phyloP scores from a whole-genome alignment of 1,284 basidiomycete genomes.

The Cutaneotrichosporon dermatis region DNA sequence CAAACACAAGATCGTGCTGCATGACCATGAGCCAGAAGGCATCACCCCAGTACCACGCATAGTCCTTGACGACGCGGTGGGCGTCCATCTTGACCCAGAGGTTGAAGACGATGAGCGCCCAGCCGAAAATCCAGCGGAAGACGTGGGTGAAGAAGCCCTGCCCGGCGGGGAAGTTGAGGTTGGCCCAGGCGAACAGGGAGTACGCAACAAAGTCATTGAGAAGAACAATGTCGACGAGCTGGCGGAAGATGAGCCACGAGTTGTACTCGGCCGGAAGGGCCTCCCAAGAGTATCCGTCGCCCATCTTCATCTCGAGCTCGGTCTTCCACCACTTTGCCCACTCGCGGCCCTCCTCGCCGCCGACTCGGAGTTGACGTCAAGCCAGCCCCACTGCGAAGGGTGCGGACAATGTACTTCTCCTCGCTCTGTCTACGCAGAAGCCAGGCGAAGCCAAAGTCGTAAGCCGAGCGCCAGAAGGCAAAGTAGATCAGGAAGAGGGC shows the following conservation, averaged over 20 bases:
- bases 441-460: slow-evolving; percentile 91
- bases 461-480: slow-evolving; percentile 85
- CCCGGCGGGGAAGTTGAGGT: slow-evolving; percentile 74
- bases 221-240: slow-evolving; percentile 87
- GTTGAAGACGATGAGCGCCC: slow-evolving; percentile 86
- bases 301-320: slow-evolving; percentile 90
- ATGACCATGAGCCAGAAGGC: slow-evolving; percentile 73
- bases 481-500: slow-evolving; percentile 56
- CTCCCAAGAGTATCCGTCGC: slow-evolving; percentile 82
- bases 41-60: slow-evolving; percentile 96
- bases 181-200: slow-evolving; percentile 89
- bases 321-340: slow-evolving; percentile 75
- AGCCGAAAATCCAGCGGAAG: slow-evolving; percentile 81
- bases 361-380: slow-evolving; percentile 58
- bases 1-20: slow-evolving; percentile 76
- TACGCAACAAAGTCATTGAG: slow-evolving; percentile 96
- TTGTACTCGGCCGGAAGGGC: slow-evolving; percentile 54
- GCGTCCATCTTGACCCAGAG: slow-evolving; percentile 98
- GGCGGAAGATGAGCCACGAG: slow-evolving; percentile 51
- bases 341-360: slow-evolving; percentile 56
- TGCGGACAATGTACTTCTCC: slow-evolving; percentile 82
- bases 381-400: slow-evolving; percentile 79
- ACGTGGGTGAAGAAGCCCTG: slow-evolving; percentile 70
- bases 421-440: slow-evolving; percentile 91
- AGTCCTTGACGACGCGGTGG: slow-evolving; percentile 85